phyloP scores from a whole-genome alignment of 2,329 filamentous ascomycete genomes.

The Aspergillus quadricinctus region DNA sequence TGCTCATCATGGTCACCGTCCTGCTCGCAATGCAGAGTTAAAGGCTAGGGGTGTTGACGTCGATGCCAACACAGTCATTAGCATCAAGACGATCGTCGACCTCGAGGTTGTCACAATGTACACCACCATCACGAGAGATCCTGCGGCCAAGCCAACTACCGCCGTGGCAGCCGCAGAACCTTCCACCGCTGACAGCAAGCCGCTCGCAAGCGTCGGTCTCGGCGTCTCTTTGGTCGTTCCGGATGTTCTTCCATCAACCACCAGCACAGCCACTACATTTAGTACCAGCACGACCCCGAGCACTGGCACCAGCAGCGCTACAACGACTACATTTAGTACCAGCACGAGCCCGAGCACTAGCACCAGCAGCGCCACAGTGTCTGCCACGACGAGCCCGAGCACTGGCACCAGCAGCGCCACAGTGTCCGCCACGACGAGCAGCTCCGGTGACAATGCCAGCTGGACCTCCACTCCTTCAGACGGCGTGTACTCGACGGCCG shows the following conservation, averaged over 20 bases:
- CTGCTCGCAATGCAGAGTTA: neutral
- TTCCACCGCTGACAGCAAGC: slow-evolving; percentile 1
- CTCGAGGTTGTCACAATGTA: slow-evolving; percentile 16
- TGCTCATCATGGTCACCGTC: neutral
- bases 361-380: slow-evolving; percentile 1
- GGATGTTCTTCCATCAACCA: neutral
- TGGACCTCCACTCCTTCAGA: slow-evolving; percentile 22
- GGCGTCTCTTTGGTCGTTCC: neutral
- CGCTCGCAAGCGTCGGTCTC: neutral
- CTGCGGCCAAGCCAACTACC: neutral
- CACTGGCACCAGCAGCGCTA: neutral
- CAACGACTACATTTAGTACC: slow-evolving; percentile 1
- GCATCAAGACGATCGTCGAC: slow-evolving; percentile 12
- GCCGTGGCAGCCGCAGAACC: slow-evolving; percentile 5
- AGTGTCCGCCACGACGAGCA: slow-evolving; percentile 3
- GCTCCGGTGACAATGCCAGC: slow-evolving; percentile 5
- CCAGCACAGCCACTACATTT: slow-evolving; percentile 3
- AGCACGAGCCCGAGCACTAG: neutral
- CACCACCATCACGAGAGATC: slow-evolving; percentile 3
- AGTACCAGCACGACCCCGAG: neutral
- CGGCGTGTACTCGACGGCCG: slow-evolving; percentile 16
- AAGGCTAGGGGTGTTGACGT: slow-evolving; percentile 1
- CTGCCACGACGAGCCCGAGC: slow-evolving; percentile 2
- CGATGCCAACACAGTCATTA: neutral
- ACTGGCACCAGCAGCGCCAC: slow-evolving; percentile 1